Conservation (phyloP, 2,329 filamentous ascomycete species). For the Fusarium anthophilum region DNA sequence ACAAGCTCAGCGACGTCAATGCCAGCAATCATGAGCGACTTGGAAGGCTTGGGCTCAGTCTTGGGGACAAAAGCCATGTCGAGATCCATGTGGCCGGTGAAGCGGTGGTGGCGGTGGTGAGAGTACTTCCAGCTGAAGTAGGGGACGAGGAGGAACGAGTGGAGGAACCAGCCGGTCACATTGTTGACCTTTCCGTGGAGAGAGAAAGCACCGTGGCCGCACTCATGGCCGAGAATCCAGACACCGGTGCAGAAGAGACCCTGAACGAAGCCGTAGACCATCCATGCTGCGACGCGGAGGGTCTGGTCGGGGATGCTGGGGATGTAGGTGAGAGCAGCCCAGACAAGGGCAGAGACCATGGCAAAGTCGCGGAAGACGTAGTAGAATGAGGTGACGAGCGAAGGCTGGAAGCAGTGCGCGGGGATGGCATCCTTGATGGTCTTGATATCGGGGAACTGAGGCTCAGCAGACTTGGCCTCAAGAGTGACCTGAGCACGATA, state of each 20-base stretch:
- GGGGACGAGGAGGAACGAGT: slow-evolving; percentile 72
- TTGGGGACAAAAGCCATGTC: slow-evolving; percentile 72
- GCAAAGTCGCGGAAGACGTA: slow-evolving; percentile 67
- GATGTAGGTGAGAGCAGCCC: slow-evolving; percentile 63
- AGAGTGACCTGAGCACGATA: slow-evolving; percentile 16
- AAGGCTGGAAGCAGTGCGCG: slow-evolving; percentile 68
- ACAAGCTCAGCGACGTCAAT: slow-evolving; percentile 62
- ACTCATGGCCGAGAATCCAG: slow-evolving; percentile 78
- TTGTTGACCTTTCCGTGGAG: slow-evolving; percentile 65
- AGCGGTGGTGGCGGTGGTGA: slow-evolving; percentile 75
- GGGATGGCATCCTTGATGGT: slow-evolving; percentile 61
- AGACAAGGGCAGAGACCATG: slow-evolving; percentile 59
- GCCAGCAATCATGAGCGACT: slow-evolving; percentile 48
- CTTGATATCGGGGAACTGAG: slow-evolving; percentile 44
- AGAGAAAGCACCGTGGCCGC: slow-evolving; percentile 76
- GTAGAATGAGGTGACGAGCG: slow-evolving; percentile 59
- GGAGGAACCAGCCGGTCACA: slow-evolving; percentile 69
- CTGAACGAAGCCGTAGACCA: slow-evolving; percentile 69
- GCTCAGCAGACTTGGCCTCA: slow-evolving; percentile 30
- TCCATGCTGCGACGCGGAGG: slow-evolving; percentile 61
- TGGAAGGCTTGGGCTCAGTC: slow-evolving; percentile 51
- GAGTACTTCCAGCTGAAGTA: slow-evolving; percentile 80
- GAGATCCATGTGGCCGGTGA: slow-evolving; percentile 73
- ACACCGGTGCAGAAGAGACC: slow-evolving; percentile 73
- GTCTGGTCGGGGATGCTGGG: slow-evolving; percentile 56